Evolutionary conservation across 176 grass and related monocot species (phyloP).

Genomic region (Musa itinerans): DNA sequence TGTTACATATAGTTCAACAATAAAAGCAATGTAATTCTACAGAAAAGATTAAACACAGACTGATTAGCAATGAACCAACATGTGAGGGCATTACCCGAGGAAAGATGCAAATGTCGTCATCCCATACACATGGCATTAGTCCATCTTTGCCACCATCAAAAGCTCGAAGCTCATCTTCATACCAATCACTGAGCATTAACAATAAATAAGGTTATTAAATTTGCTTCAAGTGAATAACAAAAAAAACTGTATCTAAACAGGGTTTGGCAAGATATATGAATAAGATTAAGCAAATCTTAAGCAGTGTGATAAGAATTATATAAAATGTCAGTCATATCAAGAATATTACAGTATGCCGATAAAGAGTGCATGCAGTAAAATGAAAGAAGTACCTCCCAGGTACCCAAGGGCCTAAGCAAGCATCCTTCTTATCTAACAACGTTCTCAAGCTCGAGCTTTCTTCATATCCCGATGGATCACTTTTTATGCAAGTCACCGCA

Average conservation of each 20-base stretch:
- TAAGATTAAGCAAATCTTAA: no score
- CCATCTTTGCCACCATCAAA: slow-evolving; percentile 79
- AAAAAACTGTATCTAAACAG: background rate
- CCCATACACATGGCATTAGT: slow-evolving; percentile 83
- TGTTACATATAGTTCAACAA: background rate
- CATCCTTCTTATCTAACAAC: slow-evolving; percentile 89
- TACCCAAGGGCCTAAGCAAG: slow-evolving; percentile 82
- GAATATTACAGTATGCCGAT: background rate
- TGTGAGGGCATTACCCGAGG: slow-evolving; percentile 61
- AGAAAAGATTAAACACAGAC: background rate
- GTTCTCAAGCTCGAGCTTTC: slow-evolving; percentile 94
- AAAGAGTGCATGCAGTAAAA: background rate
- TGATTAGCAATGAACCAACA: slow-evolving; percentile 13
- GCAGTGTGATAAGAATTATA: no score
- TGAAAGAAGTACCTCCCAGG: slow-evolving; percentile 71
- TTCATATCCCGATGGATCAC: slow-evolving; percentile 92
- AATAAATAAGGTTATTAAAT: slow-evolving; percentile 22
- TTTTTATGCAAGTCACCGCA: slow-evolving; percentile 24
- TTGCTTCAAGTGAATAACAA: background rate
- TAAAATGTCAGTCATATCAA: background rate
- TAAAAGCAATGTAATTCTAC: no score
- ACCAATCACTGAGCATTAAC: slow-evolving; percentile 54
- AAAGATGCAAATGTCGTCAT: slow-evolving; percentile 75
- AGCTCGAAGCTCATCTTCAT: slow-evolving; percentile 93
- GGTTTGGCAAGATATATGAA: background rate